These are phyloP conservation scores for Leccinellum albellum DNA, from an alignment of 768 basidiomycete genomes.

Conservation along the genomic window DNA sequence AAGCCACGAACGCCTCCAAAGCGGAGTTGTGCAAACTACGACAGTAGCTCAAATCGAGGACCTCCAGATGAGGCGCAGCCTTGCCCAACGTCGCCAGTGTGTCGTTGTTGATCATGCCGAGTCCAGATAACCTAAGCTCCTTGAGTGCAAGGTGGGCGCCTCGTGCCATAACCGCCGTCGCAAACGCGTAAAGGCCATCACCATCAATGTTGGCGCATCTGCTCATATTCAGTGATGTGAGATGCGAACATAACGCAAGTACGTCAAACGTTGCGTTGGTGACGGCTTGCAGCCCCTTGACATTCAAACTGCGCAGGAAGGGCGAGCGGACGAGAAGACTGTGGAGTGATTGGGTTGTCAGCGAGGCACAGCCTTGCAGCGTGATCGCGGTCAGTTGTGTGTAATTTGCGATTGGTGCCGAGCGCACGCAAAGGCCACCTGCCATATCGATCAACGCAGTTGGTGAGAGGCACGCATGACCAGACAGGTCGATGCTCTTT, in stretches of 20 bases:
- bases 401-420: conserved; percentile 30
- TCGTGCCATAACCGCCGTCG: conserved; percentile 41
- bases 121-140: conserved; percentile 63
- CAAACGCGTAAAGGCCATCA: conserved; percentile 52
- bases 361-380: conserved; percentile 63
- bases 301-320: conserved; percentile 49
- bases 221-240: conserved; percentile 64
- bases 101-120: conserved; percentile 57
- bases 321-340: conserved; percentile 66
- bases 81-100: conserved; percentile 64
- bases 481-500: conserved; percentile 55
- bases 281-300: conserved; percentile 68
- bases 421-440: conserved; percentile 48
- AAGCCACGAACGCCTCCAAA: conserved; percentile 67
- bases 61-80: conserved; percentile 68
- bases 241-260: conserved; percentile 53
- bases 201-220: conserved; percentile 68
- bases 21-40: conserved; percentile 71
- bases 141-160: conserved; percentile 51
- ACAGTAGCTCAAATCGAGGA: conserved; percentile 76
- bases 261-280: conserved; percentile 72
- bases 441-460: conserved; percentile 51
- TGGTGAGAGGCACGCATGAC: conserved; percentile 51
- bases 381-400: conserved; percentile 72
- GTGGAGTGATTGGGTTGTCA: conserved; percentile 68